Base-by-base conservation (phyloP, 257 asterid genomes). In the Solanum bulbocastanum region DNA sequence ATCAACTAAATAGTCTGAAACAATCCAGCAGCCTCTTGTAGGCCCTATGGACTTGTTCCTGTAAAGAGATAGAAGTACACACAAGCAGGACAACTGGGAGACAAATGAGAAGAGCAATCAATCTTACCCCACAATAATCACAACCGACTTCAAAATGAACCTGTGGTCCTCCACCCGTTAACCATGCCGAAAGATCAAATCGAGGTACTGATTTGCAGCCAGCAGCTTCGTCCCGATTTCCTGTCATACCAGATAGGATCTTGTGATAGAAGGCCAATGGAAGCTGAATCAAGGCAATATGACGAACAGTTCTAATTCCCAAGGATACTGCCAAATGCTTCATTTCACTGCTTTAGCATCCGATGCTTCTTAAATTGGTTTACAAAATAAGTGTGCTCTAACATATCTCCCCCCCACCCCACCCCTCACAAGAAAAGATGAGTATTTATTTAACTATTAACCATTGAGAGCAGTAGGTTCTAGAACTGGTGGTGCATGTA, bases 51-150 rank as follows among this genome's bases (percentile, higher is more conserved):
- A 9, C 56, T 62, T 37, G 74, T 71, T 66, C 62, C 81, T 12
- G 20, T 39, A 65, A 39, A 49, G 20, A 60, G 79, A 30, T 52
- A 86, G 73, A 14, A 36, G 25, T 69, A 14, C 7, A 74, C 27
- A 66, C 65, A 66, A 62, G 6, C 27, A 40, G 60, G 87, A 22
- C 23, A 60, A 35, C 32, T 22, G 25, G 33, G 15, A 23, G 73
- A 88, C 16, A 35, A 85, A 86, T 37, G 32, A 58, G 74, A 73
- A 49, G 44, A 76, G 68, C 36, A 46, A 49, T 32, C 15, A 27
- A 72, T 69, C 75, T 90, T 94, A 95, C 98, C 96, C 98, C 98
- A 87, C 98, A 95, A 87, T 91, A 91, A 91, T 95, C 98, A 89
- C 98, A 95, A 78, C 98, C 98, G 73, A 78, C 93, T 25, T 79